Base-by-base conservation (phyloP, 2,329 filamentous ascomycete genomes). In the Aspergillus piperis region DNA sequence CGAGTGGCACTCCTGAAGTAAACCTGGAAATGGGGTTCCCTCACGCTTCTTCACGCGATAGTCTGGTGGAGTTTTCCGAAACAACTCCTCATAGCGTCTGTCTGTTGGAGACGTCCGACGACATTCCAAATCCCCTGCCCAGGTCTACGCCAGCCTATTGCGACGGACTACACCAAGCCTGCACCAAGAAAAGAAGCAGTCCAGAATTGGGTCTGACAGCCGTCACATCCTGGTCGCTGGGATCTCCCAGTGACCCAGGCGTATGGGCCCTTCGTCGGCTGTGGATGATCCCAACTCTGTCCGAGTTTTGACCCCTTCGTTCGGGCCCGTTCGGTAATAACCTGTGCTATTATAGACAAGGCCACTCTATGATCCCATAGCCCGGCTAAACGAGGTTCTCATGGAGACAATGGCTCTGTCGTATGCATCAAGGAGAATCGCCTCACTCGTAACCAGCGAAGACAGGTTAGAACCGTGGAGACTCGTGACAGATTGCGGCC, bases 131-230 rank as follows among this genome's bases (percentile, higher is more conserved):
- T 66, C 62, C 61, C 32, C 38, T 42, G 19, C 21, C 41, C 39
- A 21, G 42, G 36, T 25, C 38, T 27, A 41, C n/a, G 32, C 21
- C 10, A 50, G 32, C 38, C 13, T 36, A 54, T 42, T 48, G 44
- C 19, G 42, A 57, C 44, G 19, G 54, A 52, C 38, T 36, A 60
- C 55, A 49, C 23, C 19, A 38, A 47, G 47, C 23, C 42, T 58
- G 30, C 41, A 39, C 49, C 48, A 58, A 61, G 54, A 55, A 52
- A 52, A 59, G 54, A 59, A 63, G 62, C 44, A 62, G 54, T 58
- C 62, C 63, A 68, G 66, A 65, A 66, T 50, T 61, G 59, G 51
- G 61, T 44, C 57, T 64, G 61, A 61, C 65, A 65, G 61, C 61
- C 58, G 58, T 61, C 59, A 58, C 17, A 65, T 38, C 61, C 66